A percentile compares a stretch with the other conserved stretches of the same genome.
Conservation (phyloP, 2,329 filamentous ascomycete genomes). For the Pseudogymnoascus sp. region DNA sequence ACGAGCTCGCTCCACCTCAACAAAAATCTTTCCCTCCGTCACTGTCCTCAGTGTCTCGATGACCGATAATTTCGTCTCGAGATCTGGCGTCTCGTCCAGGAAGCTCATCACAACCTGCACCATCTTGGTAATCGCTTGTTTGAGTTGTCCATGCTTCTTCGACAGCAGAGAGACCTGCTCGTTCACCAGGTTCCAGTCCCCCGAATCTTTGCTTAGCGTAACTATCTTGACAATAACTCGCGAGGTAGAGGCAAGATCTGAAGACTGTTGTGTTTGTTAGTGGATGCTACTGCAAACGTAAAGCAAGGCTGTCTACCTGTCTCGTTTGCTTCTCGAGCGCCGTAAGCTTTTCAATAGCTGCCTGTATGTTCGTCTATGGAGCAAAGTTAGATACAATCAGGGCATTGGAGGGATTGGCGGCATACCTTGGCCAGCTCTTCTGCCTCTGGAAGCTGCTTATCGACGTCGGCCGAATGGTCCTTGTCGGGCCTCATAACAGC, state of each 20-base stretch:
- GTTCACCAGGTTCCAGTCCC: constrained; percentile 91
- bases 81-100: constrained; percentile 73
- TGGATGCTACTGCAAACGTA: neutral
- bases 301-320: constrained; percentile 55
- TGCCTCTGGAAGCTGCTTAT: constrained; percentile 83
- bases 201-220: constrained; percentile 86
- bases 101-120: constrained; percentile 94
- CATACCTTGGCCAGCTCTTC: constrained; percentile 79
- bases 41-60: constrained; percentile 95
- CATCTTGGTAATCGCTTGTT: constrained; percentile 98
- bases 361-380: constrained; percentile 65
- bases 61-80: constrained; percentile 83
- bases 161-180: constrained; percentile 93
- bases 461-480: constrained; percentile 96
- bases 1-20: constrained; percentile 94
- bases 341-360: constrained; percentile 88
- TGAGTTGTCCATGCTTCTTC: constrained; percentile 99
- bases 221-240: constrained; percentile 81
- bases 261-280: constrained; percentile 54
- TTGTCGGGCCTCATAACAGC: constrained; percentile 63
- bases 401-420: neutral
- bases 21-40: constrained; percentile 99
- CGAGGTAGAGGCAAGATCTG: constrained; percentile 91
- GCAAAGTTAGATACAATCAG: constrained; percentile 21
- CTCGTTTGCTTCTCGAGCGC: constrained; percentile 92